Base-by-base conservation (phyloP, 768 basidiomycete genomes). In the Artomyces pyxidatus region DNA sequence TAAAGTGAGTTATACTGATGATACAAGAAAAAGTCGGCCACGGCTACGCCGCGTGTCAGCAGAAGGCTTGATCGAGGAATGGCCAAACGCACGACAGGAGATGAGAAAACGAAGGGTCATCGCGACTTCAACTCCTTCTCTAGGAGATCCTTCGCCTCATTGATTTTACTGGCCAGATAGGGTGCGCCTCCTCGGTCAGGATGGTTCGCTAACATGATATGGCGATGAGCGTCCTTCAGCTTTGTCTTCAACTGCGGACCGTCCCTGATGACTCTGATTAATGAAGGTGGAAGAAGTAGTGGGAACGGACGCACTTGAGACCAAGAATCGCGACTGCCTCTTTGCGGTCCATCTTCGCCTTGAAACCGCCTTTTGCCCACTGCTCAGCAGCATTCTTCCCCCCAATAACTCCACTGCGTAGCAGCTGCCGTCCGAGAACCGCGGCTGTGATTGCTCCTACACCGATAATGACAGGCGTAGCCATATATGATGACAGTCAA, bases 111-210 rank as follows among this genome's bases (percentile, higher is more conserved):
- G n/a, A n/a, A n/a, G n/a, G 26, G 47, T 55, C 55, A 65, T 52
- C 61, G 51, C 57, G 71, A 77, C 45, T 76, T 75, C 44, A 85
- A 82, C n/a, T 75, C 74, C 64, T 86, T 89, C 28, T 96, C 93
- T 41, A 96, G 65, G 49, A 95, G 56, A 59, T 92, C 95, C 64
- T 96, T 97, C 0, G 95, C 96, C 63, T 99, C 96, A 67, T 99
- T 99, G 54, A 98, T 95, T 76, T 99, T 98, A 61, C 91, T 93
- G 11, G 96, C 94, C 43, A 98, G 71, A 67, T 97, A 99, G 6
- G 96, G 96, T n/a, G 93, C 89, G 26, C 96, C 96, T 28, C 96
- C 96, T 53, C 96, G 77, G 72, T 99, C 96, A 10, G 96, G 96
- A 70, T 99, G 96, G 68, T 99, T 99, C 25, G 92, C 88, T 44